These are phyloP conservation scores for Rhodofomes roseus DNA, from an alignment of 1,284 basidiomycete genomes.

Conservation along the genomic window DNA sequence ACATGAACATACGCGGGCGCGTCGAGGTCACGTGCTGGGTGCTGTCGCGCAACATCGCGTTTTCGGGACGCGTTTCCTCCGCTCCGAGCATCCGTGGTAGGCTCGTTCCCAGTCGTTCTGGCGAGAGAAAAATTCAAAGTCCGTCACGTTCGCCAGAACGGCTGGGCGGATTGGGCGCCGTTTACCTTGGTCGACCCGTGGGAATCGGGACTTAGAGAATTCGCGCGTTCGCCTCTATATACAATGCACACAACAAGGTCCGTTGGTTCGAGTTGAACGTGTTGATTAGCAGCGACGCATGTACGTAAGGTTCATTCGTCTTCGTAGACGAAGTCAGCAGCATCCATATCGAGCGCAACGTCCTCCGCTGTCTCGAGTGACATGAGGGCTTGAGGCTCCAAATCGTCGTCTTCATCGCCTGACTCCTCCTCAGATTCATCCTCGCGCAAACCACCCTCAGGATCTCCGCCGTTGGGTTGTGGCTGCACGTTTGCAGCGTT, in stretches of 20 bases:
- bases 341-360: conserved; percentile 12
- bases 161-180: conserved; percentile 2
- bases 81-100: not conserved
- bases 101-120: conserved; percentile 3
- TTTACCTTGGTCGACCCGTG: conserved; percentile 1
- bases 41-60: not conserved
- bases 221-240: not conserved
- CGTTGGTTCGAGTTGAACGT: not conserved
- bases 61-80: not conserved
- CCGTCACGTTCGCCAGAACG: not conserved
- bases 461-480: not conserved
- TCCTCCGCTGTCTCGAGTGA: conserved; percentile 10
- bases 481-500: no score
- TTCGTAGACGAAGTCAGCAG: not conserved
- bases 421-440: not conserved
- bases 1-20: not conserved
- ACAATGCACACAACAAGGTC: not conserved
- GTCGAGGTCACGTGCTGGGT: conserved; percentile 8
- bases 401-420: not conserved
- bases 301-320: no score
- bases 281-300: not conserved
- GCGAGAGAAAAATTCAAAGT: not conserved
- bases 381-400: conserved; percentile 1
- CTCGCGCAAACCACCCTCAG: not conserved
- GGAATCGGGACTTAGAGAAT: conserved; percentile 6